Evolutionary conservation across 176 grass and related monocot species (phyloP).

Genomic region (Microstegium vimineum): DNA sequence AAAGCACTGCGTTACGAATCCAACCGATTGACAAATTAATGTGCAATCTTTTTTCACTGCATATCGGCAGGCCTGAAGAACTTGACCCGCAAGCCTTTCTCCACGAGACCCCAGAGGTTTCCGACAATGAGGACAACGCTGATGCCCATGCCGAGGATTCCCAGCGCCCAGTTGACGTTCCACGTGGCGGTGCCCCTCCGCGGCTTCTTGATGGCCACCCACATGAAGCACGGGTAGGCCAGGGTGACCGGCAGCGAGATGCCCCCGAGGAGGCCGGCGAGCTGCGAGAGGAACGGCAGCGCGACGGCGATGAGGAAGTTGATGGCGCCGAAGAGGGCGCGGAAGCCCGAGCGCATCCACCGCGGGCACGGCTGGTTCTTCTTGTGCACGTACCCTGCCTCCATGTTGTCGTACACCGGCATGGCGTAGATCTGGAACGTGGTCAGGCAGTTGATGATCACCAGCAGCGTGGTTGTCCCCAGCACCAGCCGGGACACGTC

Average conservation of each 20-base stretch:
- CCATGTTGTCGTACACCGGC: conserved; percentile 89
- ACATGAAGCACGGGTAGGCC: conserved; percentile 97
- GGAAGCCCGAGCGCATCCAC: conserved; percentile 58
- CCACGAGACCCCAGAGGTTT: conserved; percentile 62
- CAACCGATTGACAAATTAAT: neutral
- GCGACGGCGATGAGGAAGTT: conserved; percentile 69
- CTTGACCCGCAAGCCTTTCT: conserved; percentile 44
- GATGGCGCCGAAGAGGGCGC: conserved; percentile 52
- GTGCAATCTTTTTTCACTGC: conserved; percentile 22
- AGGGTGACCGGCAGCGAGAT: conserved; percentile 83
- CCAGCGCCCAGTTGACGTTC: conserved; percentile 77
- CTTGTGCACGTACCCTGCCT: conserved; percentile 68
- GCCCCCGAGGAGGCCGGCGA: conserved; percentile 64
- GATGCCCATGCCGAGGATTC: conserved; percentile 55
- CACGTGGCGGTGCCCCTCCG: conserved; percentile 41
- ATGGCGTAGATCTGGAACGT: conserved; percentile 90
- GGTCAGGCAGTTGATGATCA: conserved; percentile 83
- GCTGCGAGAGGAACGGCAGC: conserved; percentile 71
- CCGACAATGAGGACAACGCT: conserved; percentile 64
- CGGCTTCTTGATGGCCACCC: conserved; percentile 79
- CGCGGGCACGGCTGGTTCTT: conserved; percentile 76
- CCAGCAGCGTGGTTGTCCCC: conserved; percentile 59
- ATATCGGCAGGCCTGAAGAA: conserved; percentile 54
- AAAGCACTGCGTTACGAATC: neutral
- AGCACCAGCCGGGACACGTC: conserved; percentile 63